A percentile compares a stretch with the other conserved stretches of the same genome.
These are phyloP conservation scores for Macadamia integrifolia DNA, from an alignment of 164 flowering plant species.

Conservation along the genomic window DNA sequence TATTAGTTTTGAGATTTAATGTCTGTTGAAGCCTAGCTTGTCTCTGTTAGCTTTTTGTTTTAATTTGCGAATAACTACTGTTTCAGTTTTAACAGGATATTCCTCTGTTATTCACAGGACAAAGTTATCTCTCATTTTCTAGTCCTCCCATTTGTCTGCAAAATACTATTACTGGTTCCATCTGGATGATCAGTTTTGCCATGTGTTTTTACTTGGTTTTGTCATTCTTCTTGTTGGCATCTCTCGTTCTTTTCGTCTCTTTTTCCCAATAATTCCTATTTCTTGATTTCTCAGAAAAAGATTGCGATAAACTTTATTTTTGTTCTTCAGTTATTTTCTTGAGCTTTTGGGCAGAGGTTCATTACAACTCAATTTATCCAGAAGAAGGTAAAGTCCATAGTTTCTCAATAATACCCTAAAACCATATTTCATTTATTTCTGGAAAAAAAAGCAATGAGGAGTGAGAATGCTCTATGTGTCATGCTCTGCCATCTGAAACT, in stretches of 20 bases:
- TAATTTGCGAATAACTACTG: not conserved
- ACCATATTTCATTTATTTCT: not conserved
- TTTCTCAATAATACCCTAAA: not conserved
- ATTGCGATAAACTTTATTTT: not conserved
- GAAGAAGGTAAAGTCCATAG: slow-evolving; percentile 26
- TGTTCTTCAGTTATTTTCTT: slow-evolving; percentile 31
- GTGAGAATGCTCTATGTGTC: no score
- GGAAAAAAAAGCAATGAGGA: not conserved
- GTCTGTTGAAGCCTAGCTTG: no score
- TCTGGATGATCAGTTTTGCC: no score
- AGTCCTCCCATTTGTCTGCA: not conserved
- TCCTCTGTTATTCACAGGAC: no score
- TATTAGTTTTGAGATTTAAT: no score
- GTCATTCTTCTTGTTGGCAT: no score
- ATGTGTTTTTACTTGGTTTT: no score
- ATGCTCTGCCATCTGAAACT: no score
- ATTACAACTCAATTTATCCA: slow-evolving; percentile 38
- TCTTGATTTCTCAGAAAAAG: not conserved
- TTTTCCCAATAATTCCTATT: not conserved
- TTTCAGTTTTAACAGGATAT: no score
- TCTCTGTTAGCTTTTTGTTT: not conserved
- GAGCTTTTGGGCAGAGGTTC: slow-evolving; percentile 48
- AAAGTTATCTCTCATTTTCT: no score
- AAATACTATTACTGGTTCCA: no score
- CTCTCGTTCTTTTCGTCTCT: not conserved